Base-by-base conservation (phyloP, 345 rosid species). In the Acer negundo region DNA sequence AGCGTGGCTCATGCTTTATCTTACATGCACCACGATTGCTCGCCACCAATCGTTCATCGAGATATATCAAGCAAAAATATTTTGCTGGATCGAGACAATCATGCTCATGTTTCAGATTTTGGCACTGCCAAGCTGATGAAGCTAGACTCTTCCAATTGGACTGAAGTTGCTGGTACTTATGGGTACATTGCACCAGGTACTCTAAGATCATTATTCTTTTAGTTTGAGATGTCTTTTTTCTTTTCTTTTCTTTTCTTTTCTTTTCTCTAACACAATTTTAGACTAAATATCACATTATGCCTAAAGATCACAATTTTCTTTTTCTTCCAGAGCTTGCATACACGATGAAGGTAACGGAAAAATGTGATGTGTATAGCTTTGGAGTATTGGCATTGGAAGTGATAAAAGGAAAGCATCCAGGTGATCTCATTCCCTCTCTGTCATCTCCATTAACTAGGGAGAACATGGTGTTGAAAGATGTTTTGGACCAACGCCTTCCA, bases 31-130 rank as follows among this genome's bases (percentile, higher is more conserved):
- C 80, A 83, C n/a, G 63, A 83, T 53, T 73, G 82, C 58, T 67
- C 24, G 10, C 62, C 79, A 0, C 80, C 85, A 5, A 73, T 83
- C 11, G 46, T 83, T 56, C 86, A 83, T 46, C 62, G 84, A 28
- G 86, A 83, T 74, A 74, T 83, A 65, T 77, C 81, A 35, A 83
- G 83, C 70, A 80, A 75, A 23, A 83, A 83, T 20, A 24, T 80
- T 61, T 46, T 83, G 74, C 67, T 83, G 11, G 83, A 83, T 66
- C 31, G n/a, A 6, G 83, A 83, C 16, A 65, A 63, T 10, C 75
- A 74, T 31, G 80, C 84, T 42, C 77, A 61, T 15, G 75, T 83
- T 6, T 83, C 83, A 0, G 81, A 83, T 49, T 83, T 83, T 17
- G 82, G 85, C 53, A 66, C 79, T 11, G 85, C 82, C 13, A 82